Evolutionary conservation across 2,329 filamentous ascomycete species (phyloP).

Genomic region (Akanthomyces dipterigenus): DNA sequence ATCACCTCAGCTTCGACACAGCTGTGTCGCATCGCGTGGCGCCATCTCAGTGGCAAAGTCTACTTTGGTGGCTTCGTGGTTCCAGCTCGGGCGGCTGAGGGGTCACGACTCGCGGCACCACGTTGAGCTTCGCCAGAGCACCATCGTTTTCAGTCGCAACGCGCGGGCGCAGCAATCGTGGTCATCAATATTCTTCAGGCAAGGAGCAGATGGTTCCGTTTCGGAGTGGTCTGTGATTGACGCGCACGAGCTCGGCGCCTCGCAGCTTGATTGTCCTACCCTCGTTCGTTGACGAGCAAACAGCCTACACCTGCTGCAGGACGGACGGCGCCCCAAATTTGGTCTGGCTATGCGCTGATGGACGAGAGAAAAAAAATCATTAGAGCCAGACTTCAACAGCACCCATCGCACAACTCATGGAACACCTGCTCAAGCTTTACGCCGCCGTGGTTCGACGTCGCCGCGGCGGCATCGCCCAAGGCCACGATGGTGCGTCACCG

Average conservation of each 20-base stretch:
- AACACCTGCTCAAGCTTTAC: background rate
- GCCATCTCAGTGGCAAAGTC: background rate
- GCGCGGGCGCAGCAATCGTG: background rate
- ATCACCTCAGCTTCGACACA: background rate
- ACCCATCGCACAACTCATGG: background rate
- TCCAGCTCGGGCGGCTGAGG: background rate
- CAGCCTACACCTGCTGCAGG: background rate
- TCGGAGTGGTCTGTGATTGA: background rate
- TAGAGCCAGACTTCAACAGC: background rate
- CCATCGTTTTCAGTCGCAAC: background rate
- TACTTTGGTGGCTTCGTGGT: background rate
- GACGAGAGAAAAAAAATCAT: background rate
- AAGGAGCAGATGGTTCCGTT: no score
- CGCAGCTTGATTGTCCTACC: background rate
- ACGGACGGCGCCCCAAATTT: background rate
- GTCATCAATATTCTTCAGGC: background rate
- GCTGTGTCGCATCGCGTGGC: background rate
- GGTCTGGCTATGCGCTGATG: background rate
- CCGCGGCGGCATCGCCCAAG: background rate
- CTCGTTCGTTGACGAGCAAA: background rate
- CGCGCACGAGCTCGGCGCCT: background rate
- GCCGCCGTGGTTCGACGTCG: background rate
- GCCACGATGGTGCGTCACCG: background rate
- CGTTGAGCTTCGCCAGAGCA: background rate
- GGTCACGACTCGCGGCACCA: background rate